phyloP scores from a whole-genome alignment of 768 basidiomycete species.

The Psilocybe tampanensis region DNA sequence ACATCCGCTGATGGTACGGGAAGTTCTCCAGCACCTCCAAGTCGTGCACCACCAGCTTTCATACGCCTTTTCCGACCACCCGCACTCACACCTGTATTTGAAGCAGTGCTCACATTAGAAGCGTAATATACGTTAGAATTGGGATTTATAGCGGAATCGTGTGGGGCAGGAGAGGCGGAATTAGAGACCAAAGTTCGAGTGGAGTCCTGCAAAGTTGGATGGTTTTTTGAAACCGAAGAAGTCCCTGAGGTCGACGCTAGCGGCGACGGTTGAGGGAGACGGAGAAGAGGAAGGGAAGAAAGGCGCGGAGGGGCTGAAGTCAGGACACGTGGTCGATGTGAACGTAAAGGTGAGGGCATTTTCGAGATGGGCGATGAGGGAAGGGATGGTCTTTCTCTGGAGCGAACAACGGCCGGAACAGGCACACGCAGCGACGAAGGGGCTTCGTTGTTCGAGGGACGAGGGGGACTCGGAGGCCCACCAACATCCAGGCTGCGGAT shows the following conservation, averaged over 20 bases:
- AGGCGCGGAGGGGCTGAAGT: neutral
- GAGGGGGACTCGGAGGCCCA: neutral
- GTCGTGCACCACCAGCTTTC: neutral
- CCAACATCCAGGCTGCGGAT: constrained; percentile 14
- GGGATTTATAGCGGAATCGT: neutral
- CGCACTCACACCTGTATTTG: neutral
- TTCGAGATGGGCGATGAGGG: neutral
- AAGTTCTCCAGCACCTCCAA: neutral
- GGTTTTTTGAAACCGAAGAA: neutral
- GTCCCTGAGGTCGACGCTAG: neutral
- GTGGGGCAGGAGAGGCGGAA: neutral
- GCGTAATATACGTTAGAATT: neutral
- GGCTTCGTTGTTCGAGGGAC: neutral
- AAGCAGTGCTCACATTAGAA: neutral
- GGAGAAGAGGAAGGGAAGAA: neutral
- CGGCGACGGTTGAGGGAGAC: neutral
- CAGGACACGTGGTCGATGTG: neutral
- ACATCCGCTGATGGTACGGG: too few relatives aligned
- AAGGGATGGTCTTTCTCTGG: neutral
- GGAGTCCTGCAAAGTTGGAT: neutral
- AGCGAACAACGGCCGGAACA: neutral
- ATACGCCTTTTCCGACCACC: neutral
- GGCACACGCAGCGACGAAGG: neutral
- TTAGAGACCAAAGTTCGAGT: neutral
- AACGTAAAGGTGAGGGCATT: neutral